phyloP scores from a whole-genome alignment of 1,139 yeast species.

The Arxiozyma telluris region DNA sequence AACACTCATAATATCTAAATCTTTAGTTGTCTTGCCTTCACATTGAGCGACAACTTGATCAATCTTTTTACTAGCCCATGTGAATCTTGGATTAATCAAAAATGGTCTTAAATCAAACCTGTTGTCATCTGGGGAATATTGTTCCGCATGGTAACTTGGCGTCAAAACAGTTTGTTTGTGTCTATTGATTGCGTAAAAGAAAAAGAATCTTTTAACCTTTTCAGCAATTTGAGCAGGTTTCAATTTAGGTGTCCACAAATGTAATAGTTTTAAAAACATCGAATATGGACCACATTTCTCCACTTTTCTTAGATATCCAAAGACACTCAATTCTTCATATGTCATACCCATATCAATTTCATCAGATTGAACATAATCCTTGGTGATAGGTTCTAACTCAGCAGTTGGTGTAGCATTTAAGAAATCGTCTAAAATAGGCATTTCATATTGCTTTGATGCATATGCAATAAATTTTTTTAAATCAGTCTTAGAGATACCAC shows the following conservation, averaged over 20 bases:
- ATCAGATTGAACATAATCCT: constrained; percentile 86
- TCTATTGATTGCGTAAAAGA: constrained; percentile 87
- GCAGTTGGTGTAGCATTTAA: constrained; percentile 94
- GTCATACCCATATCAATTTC: constrained; percentile 98
- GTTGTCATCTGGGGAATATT: constrained; percentile 95
- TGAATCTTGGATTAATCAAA: constrained; percentile 80
- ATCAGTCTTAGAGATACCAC: constrained; percentile 93
- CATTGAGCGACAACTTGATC: constrained; percentile 58
- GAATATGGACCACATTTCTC: constrained; percentile 94
- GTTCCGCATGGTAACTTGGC: constrained; percentile 96
- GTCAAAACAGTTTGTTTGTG: constrained; percentile 96
- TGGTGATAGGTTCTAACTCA: constrained; percentile 91
- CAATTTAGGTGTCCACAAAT: constrained; percentile 82
- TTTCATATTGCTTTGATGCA: constrained; percentile 57
- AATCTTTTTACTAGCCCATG: constrained; percentile 84
- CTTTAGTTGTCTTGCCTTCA: constrained; percentile 32
- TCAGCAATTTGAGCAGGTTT: constrained; percentile 80
- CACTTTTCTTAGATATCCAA: constrained; percentile 87
- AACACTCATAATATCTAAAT: constrained; percentile 36
- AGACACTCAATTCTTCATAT: constrained; percentile 81
- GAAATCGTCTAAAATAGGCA: constrained; percentile 73
- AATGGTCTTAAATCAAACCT: constrained; percentile 93
- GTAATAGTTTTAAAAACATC: constrained; percentile 81
- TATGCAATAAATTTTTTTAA: constrained; percentile 75
- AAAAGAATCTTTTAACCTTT: constrained; percentile 86